Base-by-base conservation (phyloP, 2,329 filamentous ascomycete species). In the Arthroderma uncinatum region DNA sequence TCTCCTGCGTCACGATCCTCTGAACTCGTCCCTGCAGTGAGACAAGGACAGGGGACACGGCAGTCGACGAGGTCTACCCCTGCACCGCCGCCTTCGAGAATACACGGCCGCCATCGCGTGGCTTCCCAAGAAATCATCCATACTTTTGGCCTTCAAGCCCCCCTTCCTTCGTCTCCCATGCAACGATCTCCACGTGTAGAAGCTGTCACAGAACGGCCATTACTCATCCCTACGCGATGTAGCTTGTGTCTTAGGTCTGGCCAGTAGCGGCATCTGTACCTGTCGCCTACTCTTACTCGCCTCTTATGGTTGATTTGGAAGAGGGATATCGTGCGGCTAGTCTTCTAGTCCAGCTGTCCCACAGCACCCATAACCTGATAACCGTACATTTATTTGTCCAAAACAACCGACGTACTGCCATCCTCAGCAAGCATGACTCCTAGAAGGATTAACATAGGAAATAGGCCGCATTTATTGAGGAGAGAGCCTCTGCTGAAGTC, bases 381-480 rank as follows among this genome's bases (percentile, higher is more conserved):
- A 25, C 21, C 28, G 23, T 28, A 28, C 23, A 48, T 10, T 36
- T 42, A 42, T 55, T 55, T 30, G 53, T 40, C 53, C 53, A 55
- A 55, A 55, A 55, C 53, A 55, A 55, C 53, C 53, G 53, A 55
- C 53, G 21, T 40, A 6, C 9, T 23, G 12, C 53, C 21, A 12
- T 48, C n/a, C 23, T 25, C 25, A 30, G 21, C 21, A 48, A 44
- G 44, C 23, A 48, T 48, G 44, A 28, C 44, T 39, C 25, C 16
- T 30, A 30, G 50, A 23, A 53, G 50, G 50, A 53, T 53, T 53
- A n/a, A 48, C 44, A 9, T 48, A 28, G 44, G 23, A 48, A 48
- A 48, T 48, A 30, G 25, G n/a, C 30, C 25, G 16, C n/a, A 53
- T 53, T 36, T 36, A 53, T 21, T 23, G 50, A 53, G 30, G 33